Base-by-base conservation (phyloP, 768 basidiomycete genomes). In the Podaxis sp. region DNA sequence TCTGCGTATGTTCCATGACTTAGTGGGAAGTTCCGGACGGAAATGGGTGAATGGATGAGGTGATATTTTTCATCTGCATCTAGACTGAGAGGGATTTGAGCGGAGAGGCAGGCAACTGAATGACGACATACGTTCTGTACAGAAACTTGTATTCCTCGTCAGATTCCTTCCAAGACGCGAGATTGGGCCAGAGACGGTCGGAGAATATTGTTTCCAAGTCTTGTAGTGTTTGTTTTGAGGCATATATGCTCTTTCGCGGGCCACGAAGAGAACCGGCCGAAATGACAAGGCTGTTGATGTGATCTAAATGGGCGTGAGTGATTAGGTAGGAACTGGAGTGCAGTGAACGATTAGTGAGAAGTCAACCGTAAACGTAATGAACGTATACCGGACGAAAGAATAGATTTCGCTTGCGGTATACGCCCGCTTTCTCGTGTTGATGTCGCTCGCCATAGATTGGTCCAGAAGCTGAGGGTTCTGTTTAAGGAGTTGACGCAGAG, bases 241-340 rank as follows among this genome's bases (percentile, higher is more conserved):
- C 91, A 62, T 80, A 84, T 38, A 95, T 83, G 1, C 83, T 84
- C 67, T 90, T 90, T 20, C 85, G 78, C 38, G 78, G 70, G 17
- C 87, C 88, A 36, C 73, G 73, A 5, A 92, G 71, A 1, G 93
- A 88, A 40, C 95, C 96, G 15, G 95, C 93, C 1, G 90, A 85
- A 58, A 99, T 75, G 59, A 96, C 85, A 30, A 97, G 81, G 44
- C 93, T 87, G 64, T 83, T 85, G 67, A 93, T 83, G 73, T 99
- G 96, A 75, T 99, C 96, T 28, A 98, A 76, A 74, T 99, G 96
- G 0, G 91, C 89, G 71, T 96, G 95, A 4, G 91, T 90, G 67
- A 97, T 79, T 64, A 96, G 80, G 70, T 91, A 96, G 66, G 87
- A 91, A 65, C 93, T 95, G 70, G 24, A 48, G 62, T 33, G 40